Evolutionary conservation across 257 asterid species (phyloP), one percentile per base, ranked within the genome.

Genomic region (Lavandula angustifolia): DNA sequence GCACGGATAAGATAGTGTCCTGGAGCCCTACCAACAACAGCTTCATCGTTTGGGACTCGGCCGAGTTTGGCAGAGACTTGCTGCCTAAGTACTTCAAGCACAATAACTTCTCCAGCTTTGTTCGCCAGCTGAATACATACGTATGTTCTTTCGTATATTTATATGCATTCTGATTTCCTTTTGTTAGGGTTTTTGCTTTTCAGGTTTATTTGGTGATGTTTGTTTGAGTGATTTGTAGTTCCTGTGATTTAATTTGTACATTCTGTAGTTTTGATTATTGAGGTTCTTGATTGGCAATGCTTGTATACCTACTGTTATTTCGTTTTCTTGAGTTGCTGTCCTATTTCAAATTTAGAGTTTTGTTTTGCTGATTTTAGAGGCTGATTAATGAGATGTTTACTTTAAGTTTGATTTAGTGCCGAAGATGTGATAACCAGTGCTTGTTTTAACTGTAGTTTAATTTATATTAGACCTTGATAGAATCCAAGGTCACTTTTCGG

Each of bases 51-150:
- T 86, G 90, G 92, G 96, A 88, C 64, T 86, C 95, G 8, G 86
- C 91, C 14, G 92, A 81, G 76, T 86, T 89, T 60, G 87, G 87
- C 6, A 78, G 63, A 40, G 83, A 79, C 44, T 76, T 88, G 76
- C 76, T 88, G 48, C 96, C 96, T 0, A 84, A 84, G 70, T 79
- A 81, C 69, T 89, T 86, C 71, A 89, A 89, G 89, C 96, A 88
- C 72, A 88, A 80, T 46, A 88, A 88, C 70, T 88, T 83, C 81
- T 85, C 96, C 75, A 88, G 96, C 72, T 88, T 88, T 51, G 91
- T 88, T 69, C 89, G 92, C 55, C 86, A 81, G 64, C 84, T 81
- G 34, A 79, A 81, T 35, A 81, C 87, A 37, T 81, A 81, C 33
- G 87, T 81, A 81, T 50, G 85, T 43, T 42, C 14, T 29, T 43